Percentiles rank a stretch among this genome's conserved stretches.
These are phyloP conservation scores for Sapria himalayana DNA, from an alignment of 345 rosid genomes.

Conservation along the genomic window DNA sequence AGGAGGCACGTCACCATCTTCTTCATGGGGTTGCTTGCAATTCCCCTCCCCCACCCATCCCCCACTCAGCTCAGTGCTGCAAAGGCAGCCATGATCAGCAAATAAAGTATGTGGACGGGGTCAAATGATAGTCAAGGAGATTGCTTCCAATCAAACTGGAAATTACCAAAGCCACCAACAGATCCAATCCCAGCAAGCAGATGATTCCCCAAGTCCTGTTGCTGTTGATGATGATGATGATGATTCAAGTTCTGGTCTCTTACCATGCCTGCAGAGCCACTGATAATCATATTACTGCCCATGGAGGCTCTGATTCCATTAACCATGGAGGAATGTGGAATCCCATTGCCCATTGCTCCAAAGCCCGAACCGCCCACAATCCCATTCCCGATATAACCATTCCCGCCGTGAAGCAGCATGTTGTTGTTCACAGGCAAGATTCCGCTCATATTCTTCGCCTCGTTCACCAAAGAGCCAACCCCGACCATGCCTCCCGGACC, in stretches of 20 bases:
- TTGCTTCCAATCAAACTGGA: slow-evolving; percentile 68
- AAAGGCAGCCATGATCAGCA: slow-evolving; percentile 13
- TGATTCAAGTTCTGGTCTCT: slow-evolving; percentile 45
- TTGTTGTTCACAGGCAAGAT: slow-evolving; percentile 23
- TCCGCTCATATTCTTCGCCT: slow-evolving; percentile 35
- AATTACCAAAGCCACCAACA: slow-evolving; percentile 49
- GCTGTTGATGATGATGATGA: too few species aligned
- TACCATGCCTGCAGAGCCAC: slow-evolving; percentile 30
- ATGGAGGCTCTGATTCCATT: slow-evolving; percentile 54
- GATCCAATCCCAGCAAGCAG: slow-evolving; percentile 55
- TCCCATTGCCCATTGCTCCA: slow-evolving; percentile 31
- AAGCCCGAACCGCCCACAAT: slow-evolving; percentile 23
- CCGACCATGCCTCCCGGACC: slow-evolving; percentile 33
- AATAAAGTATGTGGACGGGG: slow-evolving; percentile 5
- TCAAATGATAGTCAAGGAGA: slow-evolving; percentile 18
- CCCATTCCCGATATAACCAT: slow-evolving; percentile 32
- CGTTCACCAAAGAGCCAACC: slow-evolving; percentile 32
- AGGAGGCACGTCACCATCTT: too few species aligned
- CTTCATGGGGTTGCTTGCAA: too few species aligned
- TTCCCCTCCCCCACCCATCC: too few species aligned
- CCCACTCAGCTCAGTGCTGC: too few species aligned
- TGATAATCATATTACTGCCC: slow-evolving; percentile 28
- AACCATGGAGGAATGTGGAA: slow-evolving; percentile 31
- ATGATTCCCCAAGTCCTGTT: slow-evolving; percentile 67
- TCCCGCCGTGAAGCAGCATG: slow-evolving; percentile 23